phyloP scores from a whole-genome alignment of 1,139 yeast species.

The Blastobotrys persicus region DNA sequence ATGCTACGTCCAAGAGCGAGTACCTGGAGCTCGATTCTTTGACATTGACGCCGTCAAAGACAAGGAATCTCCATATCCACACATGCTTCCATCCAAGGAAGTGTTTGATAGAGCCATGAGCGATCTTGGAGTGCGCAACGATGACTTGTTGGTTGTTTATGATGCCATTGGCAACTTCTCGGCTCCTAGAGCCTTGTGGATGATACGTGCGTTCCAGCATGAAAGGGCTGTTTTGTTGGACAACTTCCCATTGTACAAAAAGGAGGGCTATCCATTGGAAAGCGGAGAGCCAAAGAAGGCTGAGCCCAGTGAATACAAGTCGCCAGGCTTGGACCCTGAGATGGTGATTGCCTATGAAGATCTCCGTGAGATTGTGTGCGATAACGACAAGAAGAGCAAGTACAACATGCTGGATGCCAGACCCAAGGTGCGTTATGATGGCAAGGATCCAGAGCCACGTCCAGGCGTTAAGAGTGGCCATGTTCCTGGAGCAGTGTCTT shows the following conservation, averaged over 20 bases:
- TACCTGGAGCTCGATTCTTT: constrained; percentile 69
- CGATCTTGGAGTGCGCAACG: constrained; percentile 39
- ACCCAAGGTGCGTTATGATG: constrained; percentile 68
- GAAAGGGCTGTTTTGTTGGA: constrained; percentile 62
- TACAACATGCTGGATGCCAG: constrained; percentile 77
- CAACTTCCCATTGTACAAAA: constrained; percentile 56
- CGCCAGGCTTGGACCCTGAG: constrained; percentile 42
- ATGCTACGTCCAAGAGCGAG: constrained; percentile 47
- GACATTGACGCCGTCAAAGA: constrained; percentile 74
- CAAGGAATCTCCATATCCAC: constrained; percentile 64
- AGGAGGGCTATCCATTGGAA: constrained; percentile 43
- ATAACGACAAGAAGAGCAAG: constrained; percentile 46
- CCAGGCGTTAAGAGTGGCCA: constrained; percentile 88
- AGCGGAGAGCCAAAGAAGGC: constrained; percentile 29
- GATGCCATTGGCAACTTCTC: constrained; percentile 84
- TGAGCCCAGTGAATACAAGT: constrained; percentile 39
- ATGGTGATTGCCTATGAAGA: constrained; percentile 66
- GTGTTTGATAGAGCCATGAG: constrained; percentile 56
- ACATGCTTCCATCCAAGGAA: constrained; percentile 71
- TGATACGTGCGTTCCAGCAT: constrained; percentile 76
- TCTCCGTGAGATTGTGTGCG: constrained; percentile 52
- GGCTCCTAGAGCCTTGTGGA: constrained; percentile 91
- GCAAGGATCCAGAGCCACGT: constrained; percentile 82
- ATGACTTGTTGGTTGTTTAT: constrained; percentile 72
- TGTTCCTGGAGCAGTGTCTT: constrained; percentile 72